phyloP scores from a whole-genome alignment of 2,329 filamentous ascomycete genomes.

The Talaromyces sp. region DNA sequence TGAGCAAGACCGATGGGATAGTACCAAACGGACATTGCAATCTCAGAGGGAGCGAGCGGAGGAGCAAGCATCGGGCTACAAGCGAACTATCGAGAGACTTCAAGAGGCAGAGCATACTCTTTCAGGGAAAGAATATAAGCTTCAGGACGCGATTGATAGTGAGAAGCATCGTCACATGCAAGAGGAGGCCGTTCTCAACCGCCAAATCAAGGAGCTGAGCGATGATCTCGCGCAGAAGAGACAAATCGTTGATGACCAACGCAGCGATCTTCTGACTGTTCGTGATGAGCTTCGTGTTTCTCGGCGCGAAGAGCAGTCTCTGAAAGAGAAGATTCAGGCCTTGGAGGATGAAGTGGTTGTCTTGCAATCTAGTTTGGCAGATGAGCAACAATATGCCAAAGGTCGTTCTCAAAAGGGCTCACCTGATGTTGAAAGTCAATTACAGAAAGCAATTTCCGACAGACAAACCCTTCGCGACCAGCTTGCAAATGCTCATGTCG shows the following conservation, averaged over 20 bases:
- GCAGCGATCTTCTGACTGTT: conserved; percentile 66
- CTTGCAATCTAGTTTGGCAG: conserved; percentile 66
- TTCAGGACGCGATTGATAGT: conserved; percentile 69
- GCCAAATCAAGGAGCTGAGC: conserved; percentile 75
- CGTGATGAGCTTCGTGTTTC: conserved; percentile 72
- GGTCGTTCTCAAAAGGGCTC: conserved; percentile 60
- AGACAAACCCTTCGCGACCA: conserved; percentile 67
- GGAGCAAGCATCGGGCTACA: conserved; percentile 67
- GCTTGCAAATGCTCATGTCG: conserved; percentile 60
- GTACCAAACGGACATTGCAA: conserved; percentile 65
- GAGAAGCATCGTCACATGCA: conserved; percentile 72
- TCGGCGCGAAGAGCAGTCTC: conserved; percentile 63
- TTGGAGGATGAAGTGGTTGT: conserved; percentile 78
- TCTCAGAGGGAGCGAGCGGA: conserved; percentile 68
- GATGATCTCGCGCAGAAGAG: conserved; percentile 70
- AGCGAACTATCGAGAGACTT: conserved; percentile 70
- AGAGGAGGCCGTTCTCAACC: conserved; percentile 69
- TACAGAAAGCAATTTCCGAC: conserved; percentile 61
- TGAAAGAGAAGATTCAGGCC: conserved; percentile 67
- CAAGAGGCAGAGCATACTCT: conserved; percentile 69
- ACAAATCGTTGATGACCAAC: conserved; percentile 65
- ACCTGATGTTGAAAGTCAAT: conserved; percentile 60
- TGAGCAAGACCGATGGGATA: conserved; percentile 73
- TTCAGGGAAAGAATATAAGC: conserved; percentile 67
- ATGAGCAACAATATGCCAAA: conserved; percentile 65